phyloP scores from a whole-genome alignment of 805 yeast genomes.

The Wickerhamiella bombiphila region DNA sequence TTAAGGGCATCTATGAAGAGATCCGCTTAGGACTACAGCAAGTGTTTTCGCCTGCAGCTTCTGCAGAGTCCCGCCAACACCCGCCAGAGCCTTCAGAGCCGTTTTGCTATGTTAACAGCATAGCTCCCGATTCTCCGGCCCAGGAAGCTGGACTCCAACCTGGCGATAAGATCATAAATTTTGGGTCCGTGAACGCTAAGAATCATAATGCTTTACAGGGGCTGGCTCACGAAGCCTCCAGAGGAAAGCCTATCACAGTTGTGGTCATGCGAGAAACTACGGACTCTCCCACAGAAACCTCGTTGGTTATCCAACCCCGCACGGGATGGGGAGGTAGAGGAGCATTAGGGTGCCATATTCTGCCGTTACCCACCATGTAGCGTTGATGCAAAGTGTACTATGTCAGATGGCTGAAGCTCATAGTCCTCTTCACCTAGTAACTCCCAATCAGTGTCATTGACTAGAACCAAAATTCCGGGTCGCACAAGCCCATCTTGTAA shows the following conservation, averaged over 20 bases:
- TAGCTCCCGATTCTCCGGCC: slow-evolving; percentile 45
- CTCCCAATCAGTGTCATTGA: slow-evolving; percentile 96
- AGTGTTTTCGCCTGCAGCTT: slow-evolving; percentile 20
- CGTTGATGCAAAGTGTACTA: slow-evolving; percentile 78
- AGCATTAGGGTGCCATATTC: slow-evolving; percentile 12
- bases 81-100: too few relatives aligned
- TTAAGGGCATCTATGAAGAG: slow-evolving; percentile 32
- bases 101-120: slow-evolving; percentile 30
- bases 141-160: slow-evolving; percentile 35
- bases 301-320: slow-evolving; percentile 4
- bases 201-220: slow-evolving; percentile 37
- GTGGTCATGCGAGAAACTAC: not conserved
- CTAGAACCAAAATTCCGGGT: slow-evolving; percentile 82
- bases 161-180: slow-evolving; percentile 39
- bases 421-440: slow-evolving; percentile 78
- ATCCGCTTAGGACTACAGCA: slow-evolving; percentile 34
- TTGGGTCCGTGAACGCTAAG: slow-evolving; percentile 41
- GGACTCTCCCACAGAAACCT: too few relatives aligned
- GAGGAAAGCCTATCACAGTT: not conserved
- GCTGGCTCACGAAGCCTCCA: slow-evolving; percentile 2
- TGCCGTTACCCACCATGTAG: slow-evolving; percentile 69
- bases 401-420: slow-evolving; percentile 59
- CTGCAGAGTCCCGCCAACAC: not conserved
- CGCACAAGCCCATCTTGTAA: slow-evolving; percentile 70
- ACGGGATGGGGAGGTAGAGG: slow-evolving; percentile 1